These are phyloP conservation scores for Aspergillus piperis DNA, from an alignment of 2,329 filamentous ascomycete species.

Conservation along the genomic window DNA sequence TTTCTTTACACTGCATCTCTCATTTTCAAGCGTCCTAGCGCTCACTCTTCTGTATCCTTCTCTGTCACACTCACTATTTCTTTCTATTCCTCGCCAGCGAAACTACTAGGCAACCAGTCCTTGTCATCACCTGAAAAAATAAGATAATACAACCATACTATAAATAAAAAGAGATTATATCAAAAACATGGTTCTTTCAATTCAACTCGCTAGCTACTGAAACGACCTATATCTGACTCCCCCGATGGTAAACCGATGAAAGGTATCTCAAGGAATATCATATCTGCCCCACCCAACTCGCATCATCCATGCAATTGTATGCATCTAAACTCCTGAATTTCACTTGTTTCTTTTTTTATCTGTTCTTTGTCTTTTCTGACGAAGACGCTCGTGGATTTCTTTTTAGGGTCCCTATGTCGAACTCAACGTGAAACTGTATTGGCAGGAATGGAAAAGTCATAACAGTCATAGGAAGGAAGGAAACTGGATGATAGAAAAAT, in stretches of 20 bases:
- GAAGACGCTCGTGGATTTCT: neutral
- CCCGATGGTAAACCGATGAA: neutral
- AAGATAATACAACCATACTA: neutral
- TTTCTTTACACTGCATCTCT: neutral
- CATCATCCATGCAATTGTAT: neutral
- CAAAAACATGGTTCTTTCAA: neutral
- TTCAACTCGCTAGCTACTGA: slow-evolving; percentile 5
- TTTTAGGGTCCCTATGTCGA: neutral
- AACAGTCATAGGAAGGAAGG: slow-evolving; percentile 15
- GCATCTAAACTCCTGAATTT: neutral
- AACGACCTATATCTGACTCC: slow-evolving; percentile 4
- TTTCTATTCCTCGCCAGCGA: neutral
- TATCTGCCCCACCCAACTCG: neutral
- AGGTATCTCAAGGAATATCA: slow-evolving; percentile 4
- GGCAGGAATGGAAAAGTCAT: slow-evolving; percentile 14
- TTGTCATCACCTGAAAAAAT: neutral
- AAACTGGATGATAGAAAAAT: neutral
- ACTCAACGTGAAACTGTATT: slow-evolving; percentile 7
- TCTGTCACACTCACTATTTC: neutral
- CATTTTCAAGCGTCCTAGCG: neutral
- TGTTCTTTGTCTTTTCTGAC: neutral
- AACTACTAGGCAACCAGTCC: neutral
- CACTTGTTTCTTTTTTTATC: neutral
- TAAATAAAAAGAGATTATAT: neutral
- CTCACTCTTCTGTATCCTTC: neutral